These are phyloP conservation scores for Paramecium primaurelia DNA, from an alignment of 73 alveolate genomes.

Conservation along the genomic window DNA sequence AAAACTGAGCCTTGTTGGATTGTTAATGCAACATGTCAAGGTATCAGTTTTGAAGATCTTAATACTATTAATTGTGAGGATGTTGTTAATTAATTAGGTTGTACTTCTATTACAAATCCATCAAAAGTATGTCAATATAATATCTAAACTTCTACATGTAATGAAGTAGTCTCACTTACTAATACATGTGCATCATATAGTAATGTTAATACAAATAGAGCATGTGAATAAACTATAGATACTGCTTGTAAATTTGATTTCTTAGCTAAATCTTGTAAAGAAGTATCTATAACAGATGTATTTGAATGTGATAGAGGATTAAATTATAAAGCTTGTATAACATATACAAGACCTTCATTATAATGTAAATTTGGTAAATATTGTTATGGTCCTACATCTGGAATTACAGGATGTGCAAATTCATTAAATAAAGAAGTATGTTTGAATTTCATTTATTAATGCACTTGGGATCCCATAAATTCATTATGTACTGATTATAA, in stretches of 20 bases:
- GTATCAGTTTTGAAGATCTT: not conserved
- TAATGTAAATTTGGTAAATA: not conserved
- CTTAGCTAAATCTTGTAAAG: not conserved
- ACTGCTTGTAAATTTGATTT: not conserved
- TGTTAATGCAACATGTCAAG: not conserved
- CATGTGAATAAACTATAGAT: not conserved
- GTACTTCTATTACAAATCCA: not conserved
- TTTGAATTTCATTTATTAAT: not conserved
- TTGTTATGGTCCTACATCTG: not conserved
- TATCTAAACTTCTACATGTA: not conserved
- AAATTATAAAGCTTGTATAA: not conserved
- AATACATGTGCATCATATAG: not conserved
- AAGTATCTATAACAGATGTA: not conserved
- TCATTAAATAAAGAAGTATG: not conserved
- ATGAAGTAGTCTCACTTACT: not conserved
- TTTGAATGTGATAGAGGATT: conserved; percentile 5
- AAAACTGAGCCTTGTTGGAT: not conserved
- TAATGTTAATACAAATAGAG: not conserved
- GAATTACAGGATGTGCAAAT: not conserved
- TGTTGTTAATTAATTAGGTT: not conserved
- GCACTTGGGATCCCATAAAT: not conserved
- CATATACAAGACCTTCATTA: not conserved
- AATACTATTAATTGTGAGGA: not conserved
- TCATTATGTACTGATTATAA: not conserved
- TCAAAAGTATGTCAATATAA: not conserved